Evolutionary conservation across 305 asterid genomes (phyloP).

Genomic region (Rubia balearica): DNA sequence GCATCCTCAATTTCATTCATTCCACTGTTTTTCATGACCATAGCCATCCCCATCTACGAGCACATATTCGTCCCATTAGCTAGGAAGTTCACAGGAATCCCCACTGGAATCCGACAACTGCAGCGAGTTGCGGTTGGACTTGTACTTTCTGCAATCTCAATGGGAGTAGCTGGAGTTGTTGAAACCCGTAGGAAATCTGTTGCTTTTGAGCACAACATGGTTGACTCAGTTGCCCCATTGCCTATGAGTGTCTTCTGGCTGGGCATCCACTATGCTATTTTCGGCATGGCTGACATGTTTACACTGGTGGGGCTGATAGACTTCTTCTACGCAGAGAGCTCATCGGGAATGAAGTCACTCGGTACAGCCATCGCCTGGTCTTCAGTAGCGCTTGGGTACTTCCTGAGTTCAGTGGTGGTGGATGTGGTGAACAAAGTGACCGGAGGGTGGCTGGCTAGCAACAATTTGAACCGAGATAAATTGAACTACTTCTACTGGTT

Average conservation of each 20-base stretch:
- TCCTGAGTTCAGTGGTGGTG: slow-evolving; percentile 51
- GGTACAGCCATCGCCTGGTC: slow-evolving; percentile 61
- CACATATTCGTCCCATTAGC: slow-evolving; percentile 43
- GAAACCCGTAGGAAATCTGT: slow-evolving; percentile 45
- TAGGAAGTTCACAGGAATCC: slow-evolving; percentile 47
- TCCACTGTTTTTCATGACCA: slow-evolving; percentile 42
- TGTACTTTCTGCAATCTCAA: slow-evolving; percentile 45
- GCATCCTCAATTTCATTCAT: slow-evolving; percentile 58
- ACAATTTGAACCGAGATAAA: slow-evolving; percentile 49
- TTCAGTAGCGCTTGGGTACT: slow-evolving; percentile 56
- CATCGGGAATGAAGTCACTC: slow-evolving; percentile 51
- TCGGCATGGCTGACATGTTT: slow-evolving; percentile 59
- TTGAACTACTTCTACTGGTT: slow-evolving; percentile 59
- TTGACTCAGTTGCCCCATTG: slow-evolving; percentile 37
- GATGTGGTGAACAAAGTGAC: slow-evolving; percentile 51
- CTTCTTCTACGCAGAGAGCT: slow-evolving; percentile 63
- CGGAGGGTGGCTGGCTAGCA: slow-evolving; percentile 53
- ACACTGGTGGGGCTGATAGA: slow-evolving; percentile 55
- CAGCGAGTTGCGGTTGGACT: slow-evolving; percentile 63
- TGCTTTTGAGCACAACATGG: slow-evolving; percentile 37
- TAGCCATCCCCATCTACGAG: slow-evolving; percentile 54
- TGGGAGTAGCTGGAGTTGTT: slow-evolving; percentile 48
- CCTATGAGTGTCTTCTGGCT: slow-evolving; percentile 68
- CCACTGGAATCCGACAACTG: slow-evolving; percentile 61
- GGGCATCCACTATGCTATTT: slow-evolving; percentile 44